Conservation (phyloP, 257 asterid species). For the Misopates orontium region DNA sequence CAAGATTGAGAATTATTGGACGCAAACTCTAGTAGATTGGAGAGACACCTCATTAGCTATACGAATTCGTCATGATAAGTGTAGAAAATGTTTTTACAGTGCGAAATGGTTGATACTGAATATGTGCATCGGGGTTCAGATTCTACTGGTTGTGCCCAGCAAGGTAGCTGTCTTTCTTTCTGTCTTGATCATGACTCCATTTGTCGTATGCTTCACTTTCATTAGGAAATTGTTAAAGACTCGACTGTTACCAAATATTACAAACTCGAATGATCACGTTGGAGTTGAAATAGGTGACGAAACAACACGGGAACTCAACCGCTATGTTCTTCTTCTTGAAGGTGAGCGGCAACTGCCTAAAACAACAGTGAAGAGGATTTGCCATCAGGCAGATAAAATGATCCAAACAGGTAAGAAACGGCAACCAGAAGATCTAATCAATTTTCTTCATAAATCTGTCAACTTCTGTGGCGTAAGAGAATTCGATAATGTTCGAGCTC, state of each 20-base stretch:
- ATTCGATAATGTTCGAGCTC: constrained; percentile 23
- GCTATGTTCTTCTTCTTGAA: constrained; percentile 46
- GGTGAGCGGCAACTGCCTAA: constrained; percentile 40
- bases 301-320: no score
- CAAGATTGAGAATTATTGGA: constrained; percentile 30
- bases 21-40: constrained; percentile 26
- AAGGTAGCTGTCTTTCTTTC: constrained; percentile 31
- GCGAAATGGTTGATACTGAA: constrained; percentile 23
- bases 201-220: neutral
- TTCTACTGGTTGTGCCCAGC: constrained; percentile 26
- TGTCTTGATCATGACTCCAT: constrained; percentile 11
- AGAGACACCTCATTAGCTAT: constrained; percentile 19
- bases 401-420: constrained; percentile 21
- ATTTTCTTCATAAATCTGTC: neutral
- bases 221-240: no score
- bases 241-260: no score
- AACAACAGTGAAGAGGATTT: constrained; percentile 25
- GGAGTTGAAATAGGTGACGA: no score
- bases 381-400: constrained; percentile 12
- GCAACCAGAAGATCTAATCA: constrained; percentile 4
- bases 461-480: constrained; percentile 23
- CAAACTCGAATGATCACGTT: no score
- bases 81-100: constrained; percentile 27
- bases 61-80: neutral
- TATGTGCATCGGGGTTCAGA: constrained; percentile 34